Base-by-base conservation (phyloP, 352 stramenopile genomes). In the Phytopythium ostracodes region DNA sequence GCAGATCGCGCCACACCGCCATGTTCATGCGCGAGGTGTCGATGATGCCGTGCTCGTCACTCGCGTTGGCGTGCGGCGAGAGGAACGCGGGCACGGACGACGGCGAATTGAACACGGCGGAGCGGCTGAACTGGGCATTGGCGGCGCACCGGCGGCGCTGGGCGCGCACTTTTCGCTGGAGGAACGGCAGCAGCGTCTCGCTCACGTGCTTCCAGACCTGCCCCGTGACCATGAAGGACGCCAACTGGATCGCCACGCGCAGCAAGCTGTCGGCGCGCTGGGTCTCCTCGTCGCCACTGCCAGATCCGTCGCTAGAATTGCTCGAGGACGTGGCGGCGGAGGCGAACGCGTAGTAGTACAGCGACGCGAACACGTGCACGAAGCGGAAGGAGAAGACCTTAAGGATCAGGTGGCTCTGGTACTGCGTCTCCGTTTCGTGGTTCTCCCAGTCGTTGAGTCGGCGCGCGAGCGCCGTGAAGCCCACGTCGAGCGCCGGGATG, bases 381-480 rank as follows among this genome's bases (percentile, higher is more conserved):
- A 98, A 99, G 51, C 94, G 89, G 71, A 99, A 99, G 8, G 96
- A 90, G 69, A 99, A 98, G 1, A 98, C 97, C 78, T 99, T 99
- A 69, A 98, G 93, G 65, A 99, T 99, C 59, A 99, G 79, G 31
- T 93, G 81, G 66, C 92, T 97, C 55, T 91, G 79, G 66, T 96
- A 90, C 25, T 64, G 72, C 29, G 77, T 88, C 67, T 94, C 81
- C 24, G 90, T 98, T 57, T 71, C 67, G 75, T 98, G 92, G 71
- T 97, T 97, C 72, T 98, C 92, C 76, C 89, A 98, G 64, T 98
- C 86, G 64, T 96, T 99, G 35, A 99, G 75, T 18, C 68, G 74
- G 11, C 77, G 75, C 4, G 97, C 97, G 50, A 97, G 61, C 44
- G 60, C 73, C 53, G 92, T 98, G 63, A 98, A 97, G 9, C 67